Evolutionary conservation across 495 filamentous ascomycete species (phyloP).

Genomic region (Penicillium coprophilum): DNA sequence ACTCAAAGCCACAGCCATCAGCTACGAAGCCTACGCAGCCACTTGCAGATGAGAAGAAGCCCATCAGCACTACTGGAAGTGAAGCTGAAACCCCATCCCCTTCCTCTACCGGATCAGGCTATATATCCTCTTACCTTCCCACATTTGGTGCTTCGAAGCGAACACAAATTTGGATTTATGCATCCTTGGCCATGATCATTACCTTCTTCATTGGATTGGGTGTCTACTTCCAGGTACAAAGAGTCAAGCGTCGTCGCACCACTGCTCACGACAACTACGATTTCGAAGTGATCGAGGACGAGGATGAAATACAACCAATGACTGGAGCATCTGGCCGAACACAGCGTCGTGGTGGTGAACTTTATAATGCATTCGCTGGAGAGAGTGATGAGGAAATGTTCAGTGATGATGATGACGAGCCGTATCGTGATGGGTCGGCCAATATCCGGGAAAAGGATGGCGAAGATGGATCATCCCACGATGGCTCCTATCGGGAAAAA

Average conservation of each 20-base stretch:
- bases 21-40: constrained; percentile 25
- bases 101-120: constrained; percentile 48
- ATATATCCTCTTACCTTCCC: constrained; percentile 87
- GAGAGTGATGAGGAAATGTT: constrained; percentile 71
- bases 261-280: constrained; percentile 84
- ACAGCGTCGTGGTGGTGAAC: constrained; percentile 68
- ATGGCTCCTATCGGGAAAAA: constrained; percentile 21
- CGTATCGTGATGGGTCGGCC: constrained; percentile 39
- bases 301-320: constrained; percentile 66
- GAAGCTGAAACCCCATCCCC: constrained; percentile 43
- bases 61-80: constrained; percentile 34
- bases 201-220: constrained; percentile 79
- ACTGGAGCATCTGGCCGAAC: constrained; percentile 36
- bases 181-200: constrained; percentile 75
- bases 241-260: constrained; percentile 71
- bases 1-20: constrained; percentile 50
- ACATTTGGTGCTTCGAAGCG: constrained; percentile 90
- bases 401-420: constrained; percentile 58
- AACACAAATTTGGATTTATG: constrained; percentile 95
- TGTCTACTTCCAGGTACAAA: constrained; percentile 74
- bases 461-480: constrained; percentile 20
- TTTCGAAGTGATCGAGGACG: constrained; percentile 86
- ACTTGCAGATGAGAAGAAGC: constrained; percentile 24
- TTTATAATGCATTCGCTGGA: constrained; percentile 92
- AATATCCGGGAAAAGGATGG: constrained; percentile 25